A percentile compares a stretch with the other conserved stretches of the same genome.
phyloP scores from a whole-genome alignment of 108 stramenopile genomes.

The Aureococcus anophagefferens region DNA sequence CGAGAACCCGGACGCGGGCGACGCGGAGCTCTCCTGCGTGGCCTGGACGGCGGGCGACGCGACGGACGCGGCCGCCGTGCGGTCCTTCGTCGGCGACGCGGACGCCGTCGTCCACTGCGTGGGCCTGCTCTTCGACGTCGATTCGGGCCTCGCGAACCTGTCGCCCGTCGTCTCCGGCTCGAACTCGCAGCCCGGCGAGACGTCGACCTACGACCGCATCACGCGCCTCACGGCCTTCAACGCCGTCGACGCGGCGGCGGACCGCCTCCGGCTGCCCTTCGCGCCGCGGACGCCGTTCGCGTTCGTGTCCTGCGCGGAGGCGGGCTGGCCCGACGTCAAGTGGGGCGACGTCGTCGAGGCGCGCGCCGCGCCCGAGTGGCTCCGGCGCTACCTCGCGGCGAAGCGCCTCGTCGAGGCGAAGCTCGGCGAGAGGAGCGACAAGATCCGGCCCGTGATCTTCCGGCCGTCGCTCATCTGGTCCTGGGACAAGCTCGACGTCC shows the following conservation, averaged over 20 bases:
- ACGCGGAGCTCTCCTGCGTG: constrained; percentile 34
- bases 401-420: constrained; percentile 62
- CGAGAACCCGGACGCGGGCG: constrained; percentile 40
- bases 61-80: constrained; percentile 32
- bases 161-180: constrained; percentile 60
- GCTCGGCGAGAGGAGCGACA: constrained; percentile 25
- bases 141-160: constrained; percentile 51
- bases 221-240: constrained; percentile 64
- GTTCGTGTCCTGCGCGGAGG: constrained; percentile 70
- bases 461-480: constrained; percentile 68
- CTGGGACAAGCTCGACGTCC: constrained; percentile 60
- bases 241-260: constrained; percentile 47
- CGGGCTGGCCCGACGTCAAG: constrained; percentile 67
- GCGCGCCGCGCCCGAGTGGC: constrained; percentile 59
- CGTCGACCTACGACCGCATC: constrained; percentile 69
- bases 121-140: constrained; percentile 60
- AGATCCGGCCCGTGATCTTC: constrained; percentile 50
- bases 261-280: background rate
- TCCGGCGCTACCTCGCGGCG: constrained; percentile 54
- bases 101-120: constrained; percentile 52
- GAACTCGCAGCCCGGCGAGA: constrained; percentile 53
- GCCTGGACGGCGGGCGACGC: constrained; percentile 48
- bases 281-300: constrained; percentile 26
- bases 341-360: constrained; percentile 51
- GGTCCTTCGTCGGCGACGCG: constrained; percentile 26